Evolutionary conservation across 176 grass and related monocot genomes (phyloP), one percentile per base, ranked within the genome.

Genomic region (Rhynchospora tenuis): DNA sequence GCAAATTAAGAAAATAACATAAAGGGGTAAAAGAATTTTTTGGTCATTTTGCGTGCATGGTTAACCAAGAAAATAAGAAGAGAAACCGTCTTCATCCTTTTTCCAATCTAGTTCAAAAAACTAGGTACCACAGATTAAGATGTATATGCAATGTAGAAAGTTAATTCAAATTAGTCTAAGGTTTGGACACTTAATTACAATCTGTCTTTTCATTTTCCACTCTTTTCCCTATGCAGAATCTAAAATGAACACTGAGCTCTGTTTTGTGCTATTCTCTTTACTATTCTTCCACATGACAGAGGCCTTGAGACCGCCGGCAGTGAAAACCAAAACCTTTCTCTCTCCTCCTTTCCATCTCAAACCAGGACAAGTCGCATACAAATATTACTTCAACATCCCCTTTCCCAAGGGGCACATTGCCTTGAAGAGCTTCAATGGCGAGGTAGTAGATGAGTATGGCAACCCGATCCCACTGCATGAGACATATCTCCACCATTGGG

Each of bases 401-500:
- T 93, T 98, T 82, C 95, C 95, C 1, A 50, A 78, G 65, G 95
- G 95, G 42, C 95, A 95, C 82, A 42, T 98, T 9, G 90, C 84
- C 16, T 31, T 98, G 79, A 98, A 98, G 90, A 98, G 91, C 56
- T 95, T 98, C 5, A 0, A 93, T 0, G 95, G 58, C 1, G 95
- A 98, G 83, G 90, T 98, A 0, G 83, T 98, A 10, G 91, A 98
- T 38, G 92, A 90, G 84, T 26, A 71, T 16, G 90, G 89, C 7
- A 70, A 62, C 45, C 79, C 88, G 9, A 82, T 98, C 0, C 95
- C 92, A 3, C 95, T 98, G 62, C 86, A 90, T 33, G 95, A 98
- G 89, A 91, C 92, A 5, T 98, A 98, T 63, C 87, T 98, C 47
- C 95, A 98, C 80, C 95, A 98, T 81, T 98, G 95, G 95, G 13